phyloP scores from a whole-genome alignment of 805 yeast genomes.

The Lachancea cidri region DNA sequence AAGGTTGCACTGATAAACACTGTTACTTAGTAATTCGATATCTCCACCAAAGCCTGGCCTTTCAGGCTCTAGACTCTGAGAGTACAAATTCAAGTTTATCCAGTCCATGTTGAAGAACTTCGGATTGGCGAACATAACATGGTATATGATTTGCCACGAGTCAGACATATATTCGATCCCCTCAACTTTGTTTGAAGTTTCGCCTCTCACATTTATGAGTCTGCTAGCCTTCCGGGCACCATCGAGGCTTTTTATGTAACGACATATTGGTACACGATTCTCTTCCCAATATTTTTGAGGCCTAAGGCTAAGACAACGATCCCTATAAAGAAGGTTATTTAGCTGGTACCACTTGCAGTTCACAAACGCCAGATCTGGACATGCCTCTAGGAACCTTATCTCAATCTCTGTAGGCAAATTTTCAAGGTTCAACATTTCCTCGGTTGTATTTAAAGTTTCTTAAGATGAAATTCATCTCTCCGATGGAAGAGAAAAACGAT shows the following conservation, averaged over 20 bases:
- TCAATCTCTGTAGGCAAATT: conserved; percentile 6
- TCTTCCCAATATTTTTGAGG: conserved; percentile 4
- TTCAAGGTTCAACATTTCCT: conserved; percentile 1
- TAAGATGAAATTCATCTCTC: no score
- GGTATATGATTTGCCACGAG: conserved; percentile 9
- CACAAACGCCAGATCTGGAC: conserved; percentile 4
- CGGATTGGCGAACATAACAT: conserved; percentile 6
- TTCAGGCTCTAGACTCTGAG: background rate
- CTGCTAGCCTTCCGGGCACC: conserved; percentile 5
- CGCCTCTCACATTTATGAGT: conserved; percentile 1
- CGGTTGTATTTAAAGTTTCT: background rate
- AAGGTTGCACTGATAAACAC: background rate
- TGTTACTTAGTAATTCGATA: conserved; percentile 2
- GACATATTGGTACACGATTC: background rate
- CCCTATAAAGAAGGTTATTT: conserved; percentile 5
- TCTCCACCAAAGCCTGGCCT: conserved; percentile 1
- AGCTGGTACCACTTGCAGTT: conserved; percentile 5
- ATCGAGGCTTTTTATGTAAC: conserved; percentile 6
- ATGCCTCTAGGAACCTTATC: conserved; percentile 1
- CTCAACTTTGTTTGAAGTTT: background rate
- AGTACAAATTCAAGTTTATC: background rate
- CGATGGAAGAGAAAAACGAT: no score
- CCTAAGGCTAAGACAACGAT: conserved; percentile 4
- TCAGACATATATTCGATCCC: conserved; percentile 5
- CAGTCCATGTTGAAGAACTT: conserved; percentile 6